Percentiles rank a stretch among this genome's conserved stretches.
phyloP scores from a whole-genome alignment of 2,329 filamentous ascomycete genomes.

The Dryadomyces quercus-mongolicae region DNA sequence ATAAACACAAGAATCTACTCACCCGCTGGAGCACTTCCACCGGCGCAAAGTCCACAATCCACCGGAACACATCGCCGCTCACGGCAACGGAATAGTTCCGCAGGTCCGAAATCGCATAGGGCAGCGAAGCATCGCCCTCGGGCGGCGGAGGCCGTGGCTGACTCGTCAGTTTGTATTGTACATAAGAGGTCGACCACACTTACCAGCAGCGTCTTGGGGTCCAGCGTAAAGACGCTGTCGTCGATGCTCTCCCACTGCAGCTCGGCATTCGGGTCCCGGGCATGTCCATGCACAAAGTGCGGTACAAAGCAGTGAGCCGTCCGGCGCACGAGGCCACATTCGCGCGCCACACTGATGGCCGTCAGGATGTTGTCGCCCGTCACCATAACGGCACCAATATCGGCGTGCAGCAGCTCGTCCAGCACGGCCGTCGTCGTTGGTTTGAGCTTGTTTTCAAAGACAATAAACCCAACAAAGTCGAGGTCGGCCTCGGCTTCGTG shows the following conservation, averaged over 20 bases:
- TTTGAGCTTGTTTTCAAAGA: constrained; percentile 98
- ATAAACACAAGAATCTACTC: constrained; percentile 15
- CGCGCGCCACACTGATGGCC: constrained; percentile 86
- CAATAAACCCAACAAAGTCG: constrained; percentile 89
- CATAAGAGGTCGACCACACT: constrained; percentile 11
- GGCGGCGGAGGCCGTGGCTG: constrained; percentile 42
- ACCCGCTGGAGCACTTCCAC: constrained; percentile 65
- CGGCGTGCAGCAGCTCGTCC: constrained; percentile 67
- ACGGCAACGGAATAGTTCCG: constrained; percentile 82
- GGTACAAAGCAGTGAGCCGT: constrained; percentile 87
- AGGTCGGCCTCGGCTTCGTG: constrained; percentile 72
- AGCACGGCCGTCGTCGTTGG: constrained; percentile 72
- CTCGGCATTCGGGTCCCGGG: constrained; percentile 57
- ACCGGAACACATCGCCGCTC: constrained; percentile 88
- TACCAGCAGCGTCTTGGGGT: constrained; percentile 64
- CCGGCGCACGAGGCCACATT: constrained; percentile 72
- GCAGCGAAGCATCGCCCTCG: constrained; percentile 68
- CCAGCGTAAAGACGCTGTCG: constrained; percentile 63
- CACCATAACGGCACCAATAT: constrained; percentile 88
- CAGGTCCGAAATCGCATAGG: constrained; percentile 71
- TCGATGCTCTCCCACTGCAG: constrained; percentile 94
- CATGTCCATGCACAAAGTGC: constrained; percentile 63
- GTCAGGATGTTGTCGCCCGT: constrained; percentile 97
- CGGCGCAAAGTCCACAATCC: constrained; percentile 84
- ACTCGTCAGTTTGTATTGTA: background rate